phyloP scores from a whole-genome alignment of 176 grass and related monocot genomes.

The Bonia amplexicaulis region DNA sequence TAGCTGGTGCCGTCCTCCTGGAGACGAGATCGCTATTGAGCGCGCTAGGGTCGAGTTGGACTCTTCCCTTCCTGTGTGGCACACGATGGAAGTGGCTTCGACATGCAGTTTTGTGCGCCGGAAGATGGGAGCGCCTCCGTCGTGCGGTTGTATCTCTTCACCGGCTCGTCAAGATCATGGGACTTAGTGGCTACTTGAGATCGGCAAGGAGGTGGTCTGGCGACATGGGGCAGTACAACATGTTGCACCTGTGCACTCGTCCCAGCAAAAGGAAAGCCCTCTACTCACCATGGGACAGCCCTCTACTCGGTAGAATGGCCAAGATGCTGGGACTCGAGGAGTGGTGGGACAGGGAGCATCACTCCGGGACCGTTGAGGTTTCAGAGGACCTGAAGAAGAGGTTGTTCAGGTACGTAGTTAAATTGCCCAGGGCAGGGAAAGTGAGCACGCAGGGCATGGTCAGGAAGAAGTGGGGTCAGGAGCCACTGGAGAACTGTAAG shows the following conservation, averaged over 20 bases:
- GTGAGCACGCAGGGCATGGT: slow-evolving; percentile 4
- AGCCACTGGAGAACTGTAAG: not conserved
- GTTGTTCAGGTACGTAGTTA: too few species aligned
- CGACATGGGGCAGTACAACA: slow-evolving; percentile 18
- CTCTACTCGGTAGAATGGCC: not conserved
- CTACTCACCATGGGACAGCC: too few species aligned
- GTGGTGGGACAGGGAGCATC: not conserved
- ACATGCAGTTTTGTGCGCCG: not conserved
- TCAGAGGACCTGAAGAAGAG: not conserved
- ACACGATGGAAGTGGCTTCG: not conserved
- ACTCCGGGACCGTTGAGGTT: not conserved
- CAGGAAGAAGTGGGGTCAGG: not conserved
- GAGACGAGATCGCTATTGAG: not conserved
- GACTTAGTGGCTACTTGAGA: not conserved
- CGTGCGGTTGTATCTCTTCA: not conserved
- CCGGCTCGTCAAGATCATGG: not conserved
- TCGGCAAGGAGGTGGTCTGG: not conserved
- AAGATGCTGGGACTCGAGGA: not conserved
- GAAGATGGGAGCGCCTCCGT: not conserved
- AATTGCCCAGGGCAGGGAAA: accelerated
- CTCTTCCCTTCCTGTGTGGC: not conserved
- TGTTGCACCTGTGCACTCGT: not conserved
- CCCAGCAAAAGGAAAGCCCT: too few species aligned
- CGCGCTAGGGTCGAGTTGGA: not conserved
- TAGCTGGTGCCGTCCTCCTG: too few species aligned